Percentiles rank a stretch among this genome's conserved stretches.
These are phyloP conservation scores for Populus simonii DNA, from an alignment of 345 rosid genomes.

Conservation along the genomic window DNA sequence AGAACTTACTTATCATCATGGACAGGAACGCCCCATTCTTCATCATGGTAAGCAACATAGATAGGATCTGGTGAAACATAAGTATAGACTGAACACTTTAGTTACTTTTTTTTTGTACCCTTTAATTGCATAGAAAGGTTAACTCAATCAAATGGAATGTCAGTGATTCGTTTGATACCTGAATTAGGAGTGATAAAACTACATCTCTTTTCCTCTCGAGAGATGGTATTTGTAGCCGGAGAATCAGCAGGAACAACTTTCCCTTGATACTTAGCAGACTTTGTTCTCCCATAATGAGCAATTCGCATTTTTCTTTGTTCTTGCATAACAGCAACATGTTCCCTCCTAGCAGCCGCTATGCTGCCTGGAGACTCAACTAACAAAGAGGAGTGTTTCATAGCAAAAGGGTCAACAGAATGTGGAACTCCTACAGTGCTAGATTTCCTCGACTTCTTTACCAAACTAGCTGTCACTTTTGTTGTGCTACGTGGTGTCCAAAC, in stretches of 20 bases:
- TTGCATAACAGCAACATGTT: conserved; percentile 61
- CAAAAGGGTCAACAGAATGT: neutral
- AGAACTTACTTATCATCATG: conserved; percentile 57
- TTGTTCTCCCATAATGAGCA: conserved; percentile 69
- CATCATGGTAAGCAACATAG: conserved; percentile 68
- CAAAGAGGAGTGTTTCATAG: conserved; percentile 18
- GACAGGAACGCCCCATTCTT: conserved; percentile 82
- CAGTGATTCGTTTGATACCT: conserved; percentile 26
- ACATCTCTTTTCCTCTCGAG: conserved; percentile 51
- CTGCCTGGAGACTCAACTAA: conserved; percentile 50
- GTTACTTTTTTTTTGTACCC: neutral
- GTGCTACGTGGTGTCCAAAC: conserved; percentile 10
- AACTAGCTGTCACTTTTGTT: conserved; percentile 12
- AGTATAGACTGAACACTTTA: neutral
- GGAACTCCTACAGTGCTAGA: neutral
- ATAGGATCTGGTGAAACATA: conserved; percentile 47
- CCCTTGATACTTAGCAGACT: conserved; percentile 33
- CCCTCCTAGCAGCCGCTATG: conserved; percentile 71
- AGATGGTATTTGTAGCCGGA: neutral
- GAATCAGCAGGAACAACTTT: conserved; percentile 26
- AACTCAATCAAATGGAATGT: neutral
- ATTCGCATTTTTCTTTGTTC: conserved; percentile 51
- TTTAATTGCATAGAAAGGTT: neutral
- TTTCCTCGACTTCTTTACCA: conserved; percentile 23
- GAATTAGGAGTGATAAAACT: conserved; percentile 66